Base-by-base conservation (phyloP, 2,329 filamentous ascomycete genomes). In the Colletotrichum abscissum region DNA sequence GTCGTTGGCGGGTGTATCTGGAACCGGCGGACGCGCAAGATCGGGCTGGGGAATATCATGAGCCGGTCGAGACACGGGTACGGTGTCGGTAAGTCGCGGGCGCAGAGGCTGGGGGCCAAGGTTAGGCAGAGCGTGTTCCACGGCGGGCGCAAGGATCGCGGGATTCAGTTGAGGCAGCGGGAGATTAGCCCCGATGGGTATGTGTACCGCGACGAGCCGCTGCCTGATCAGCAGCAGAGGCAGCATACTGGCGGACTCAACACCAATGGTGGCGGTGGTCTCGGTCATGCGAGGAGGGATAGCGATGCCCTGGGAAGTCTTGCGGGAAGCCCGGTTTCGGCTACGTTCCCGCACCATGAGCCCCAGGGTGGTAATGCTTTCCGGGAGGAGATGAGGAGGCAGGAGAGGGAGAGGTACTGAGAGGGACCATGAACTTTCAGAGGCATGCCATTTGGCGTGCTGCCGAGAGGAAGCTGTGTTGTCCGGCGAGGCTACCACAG, bases 1-100 rank as follows among this genome's bases (percentile, higher is more conserved):
- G 72, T 90, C 76, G 56, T 91, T 82, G 84, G 92, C 81, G 79
- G 91, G 81, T 85, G 87, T 82, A 67, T 92, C 84, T 75, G 86
- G 84, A 89, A 90, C 80, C 83, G 85, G 67, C 84, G 86, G 77
- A 80, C 83, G n/a, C 85, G 89, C 69, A 79, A 79, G 73, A 88
- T 91, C 73, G 81, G 82, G 5, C 77, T 91, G 59, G 88, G 86
- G 66, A 88, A 86, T 77, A 81, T 90, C 80, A 87, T 89, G 84
- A 82, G 85, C 76, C 84, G 87, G 63, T 75, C 76, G 55, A 80
- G 84, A 38, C 77, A 83, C 74, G 85, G 87, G 54, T 88, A 88
- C 79, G 85, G 86, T 71, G 80, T 84, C 69, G 79, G 81, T 64
- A 81, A 80, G 77, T 79, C 78, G 58, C 81, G 82, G 69, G 81